These are phyloP conservation scores for Carex pumila DNA, from an alignment of 176 grass and related monocot species.

Conservation along the genomic window DNA sequence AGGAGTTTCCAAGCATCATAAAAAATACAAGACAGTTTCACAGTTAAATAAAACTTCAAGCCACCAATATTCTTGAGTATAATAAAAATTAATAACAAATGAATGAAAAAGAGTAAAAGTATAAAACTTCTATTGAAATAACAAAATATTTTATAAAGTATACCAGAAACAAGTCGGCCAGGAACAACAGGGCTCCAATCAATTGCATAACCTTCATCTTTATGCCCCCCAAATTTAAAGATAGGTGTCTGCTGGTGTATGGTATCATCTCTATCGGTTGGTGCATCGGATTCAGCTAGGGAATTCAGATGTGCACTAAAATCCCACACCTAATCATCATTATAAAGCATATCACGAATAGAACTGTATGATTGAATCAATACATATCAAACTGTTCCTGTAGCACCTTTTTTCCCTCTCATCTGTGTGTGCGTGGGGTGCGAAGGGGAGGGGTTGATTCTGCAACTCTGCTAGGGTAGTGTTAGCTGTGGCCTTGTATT, in stretches of 20 bases:
- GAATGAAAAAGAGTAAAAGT: background rate
- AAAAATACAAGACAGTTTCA: background rate
- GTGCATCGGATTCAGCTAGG: constrained; percentile 55
- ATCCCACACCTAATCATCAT: constrained; percentile 52
- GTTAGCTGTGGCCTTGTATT: background rate
- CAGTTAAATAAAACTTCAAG: background rate
- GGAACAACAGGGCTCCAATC: constrained; percentile 76
- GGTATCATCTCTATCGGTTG: constrained; percentile 43
- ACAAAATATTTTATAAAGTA: constrained; percentile 2
- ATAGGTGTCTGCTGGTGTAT: constrained; percentile 46
- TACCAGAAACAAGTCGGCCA: constrained; percentile 91
- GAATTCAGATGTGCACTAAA: constrained; percentile 59
- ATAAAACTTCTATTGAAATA: background rate
- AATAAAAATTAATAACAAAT: background rate
- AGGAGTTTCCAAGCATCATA: background rate
- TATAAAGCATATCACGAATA: background rate
- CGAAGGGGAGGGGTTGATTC: background rate
- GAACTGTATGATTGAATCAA: background rate
- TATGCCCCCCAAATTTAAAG: constrained; percentile 74
- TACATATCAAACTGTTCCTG: background rate
- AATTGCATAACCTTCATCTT: constrained; percentile 86
- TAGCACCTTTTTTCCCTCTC: background rate
- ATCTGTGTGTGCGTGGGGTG: background rate
- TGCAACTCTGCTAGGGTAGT: background rate
- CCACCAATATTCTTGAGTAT: background rate